Conservation (phyloP, 345 rosid genomes). For the Dimocarpus longan region DNA sequence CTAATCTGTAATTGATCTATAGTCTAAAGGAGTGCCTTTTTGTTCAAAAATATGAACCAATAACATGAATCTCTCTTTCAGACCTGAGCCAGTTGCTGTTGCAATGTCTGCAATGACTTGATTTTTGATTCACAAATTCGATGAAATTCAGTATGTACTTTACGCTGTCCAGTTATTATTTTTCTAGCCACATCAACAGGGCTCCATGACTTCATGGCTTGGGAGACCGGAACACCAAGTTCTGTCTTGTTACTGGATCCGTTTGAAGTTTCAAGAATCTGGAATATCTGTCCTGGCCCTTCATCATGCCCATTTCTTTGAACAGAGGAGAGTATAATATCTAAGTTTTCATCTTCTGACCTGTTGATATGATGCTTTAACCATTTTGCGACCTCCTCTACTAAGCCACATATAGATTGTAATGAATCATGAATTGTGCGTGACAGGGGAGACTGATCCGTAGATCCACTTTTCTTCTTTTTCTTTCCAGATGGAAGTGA, state of each 20-base stretch:
- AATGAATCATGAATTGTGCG: conserved; percentile 55
- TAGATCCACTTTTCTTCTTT: conserved; percentile 74
- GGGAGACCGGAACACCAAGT: conserved; percentile 59
- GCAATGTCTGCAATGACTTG: conserved; percentile 53
- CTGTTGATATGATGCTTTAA: conserved; percentile 42
- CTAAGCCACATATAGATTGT: conserved; percentile 36
- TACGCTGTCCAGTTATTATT: conserved; percentile 47
- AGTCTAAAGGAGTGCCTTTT: neutral
- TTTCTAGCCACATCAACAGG: conserved; percentile 56
- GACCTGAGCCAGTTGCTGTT: conserved; percentile 58
- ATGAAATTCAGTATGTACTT: conserved; percentile 49
- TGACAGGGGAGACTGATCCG: conserved; percentile 49
- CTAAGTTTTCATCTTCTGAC: conserved; percentile 62
- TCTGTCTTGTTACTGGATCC: conserved; percentile 47
- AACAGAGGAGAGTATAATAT: conserved; percentile 48
- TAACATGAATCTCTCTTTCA: conserved; percentile 32
- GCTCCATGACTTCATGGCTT: conserved; percentile 68
- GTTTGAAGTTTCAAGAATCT: conserved; percentile 45
- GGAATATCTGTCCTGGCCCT: conserved; percentile 75
- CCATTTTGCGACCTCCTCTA: conserved; percentile 65
- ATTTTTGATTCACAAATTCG: conserved; percentile 68
- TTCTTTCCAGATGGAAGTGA: conserved; percentile 86
- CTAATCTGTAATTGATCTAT: conserved; percentile 9
- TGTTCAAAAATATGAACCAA: neutral
- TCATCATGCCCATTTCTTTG: conserved; percentile 38